Percentiles rank a stretch among this genome's conserved stretches.
Evolutionary conservation across 1,284 basidiomycete genomes (phyloP).

Genomic region (Marasmius tenuissimus): DNA sequence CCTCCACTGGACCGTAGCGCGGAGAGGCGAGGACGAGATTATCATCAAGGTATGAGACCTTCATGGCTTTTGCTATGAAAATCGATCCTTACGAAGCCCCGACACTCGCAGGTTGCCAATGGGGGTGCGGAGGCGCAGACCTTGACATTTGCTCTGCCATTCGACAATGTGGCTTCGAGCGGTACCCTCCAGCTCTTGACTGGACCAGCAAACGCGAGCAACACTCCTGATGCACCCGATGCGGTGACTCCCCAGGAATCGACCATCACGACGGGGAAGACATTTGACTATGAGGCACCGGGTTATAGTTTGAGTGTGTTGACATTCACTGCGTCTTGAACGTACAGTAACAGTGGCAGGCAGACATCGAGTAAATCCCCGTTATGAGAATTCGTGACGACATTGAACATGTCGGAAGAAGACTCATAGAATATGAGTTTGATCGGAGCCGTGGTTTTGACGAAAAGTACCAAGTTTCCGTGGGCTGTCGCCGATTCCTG

Average conservation of each 20-base stretch:
- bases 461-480: too few relatives aligned
- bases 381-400: too few relatives aligned
- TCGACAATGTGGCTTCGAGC: slow-evolving; percentile 40
- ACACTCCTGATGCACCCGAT: slow-evolving; percentile 51
- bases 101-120: slow-evolving; percentile 49
- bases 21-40: slow-evolving; percentile 38
- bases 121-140: slow-evolving; percentile 36
- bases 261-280: slow-evolving; percentile 43
- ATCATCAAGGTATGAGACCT: slow-evolving; percentile 56
- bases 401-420: too few relatives aligned
- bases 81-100: neutral
- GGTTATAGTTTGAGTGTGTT: slow-evolving; percentile 60
- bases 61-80: neutral
- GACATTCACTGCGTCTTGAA: slow-evolving; percentile 26
- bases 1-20: slow-evolving; percentile 62
- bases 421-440: too few relatives aligned
- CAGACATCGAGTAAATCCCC: too few relatives aligned
- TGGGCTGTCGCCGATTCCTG: slow-evolving; percentile 45
- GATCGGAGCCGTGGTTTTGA: too few relatives aligned
- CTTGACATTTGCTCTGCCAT: slow-evolving; percentile 56
- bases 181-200: slow-evolving; percentile 49
- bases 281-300: slow-evolving; percentile 58
- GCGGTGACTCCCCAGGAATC: slow-evolving; percentile 45
- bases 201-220: slow-evolving; percentile 49
- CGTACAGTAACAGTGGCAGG: too few relatives aligned